These are phyloP conservation scores for Alternaria ethzedia DNA, from an alignment of 2,329 filamentous ascomycete genomes.

Conservation along the genomic window DNA sequence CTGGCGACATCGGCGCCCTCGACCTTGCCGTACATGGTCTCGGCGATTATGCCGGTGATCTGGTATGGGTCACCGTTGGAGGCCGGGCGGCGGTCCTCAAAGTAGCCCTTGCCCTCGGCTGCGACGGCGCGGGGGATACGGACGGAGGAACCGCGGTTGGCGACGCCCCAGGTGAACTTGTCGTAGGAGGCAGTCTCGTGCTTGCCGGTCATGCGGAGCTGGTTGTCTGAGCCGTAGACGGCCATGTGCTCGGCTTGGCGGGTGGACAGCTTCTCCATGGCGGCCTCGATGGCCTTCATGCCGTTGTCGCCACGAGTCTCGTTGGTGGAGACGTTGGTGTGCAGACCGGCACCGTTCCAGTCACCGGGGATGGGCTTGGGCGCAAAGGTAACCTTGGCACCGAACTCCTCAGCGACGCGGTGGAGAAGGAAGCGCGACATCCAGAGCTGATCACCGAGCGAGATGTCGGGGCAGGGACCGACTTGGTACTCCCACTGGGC, in stretches of 20 bases:
- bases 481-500: conserved; percentile 99
- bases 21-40: conserved; percentile 65
- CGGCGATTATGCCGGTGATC: conserved; percentile 80
- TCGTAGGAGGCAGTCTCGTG: conserved; percentile 97
- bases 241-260: conserved; percentile 70
- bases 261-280: conserved; percentile 65
- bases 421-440: conserved; percentile 86
- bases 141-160: conserved; percentile 93
- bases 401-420: conserved; percentile 95
- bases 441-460: conserved; percentile 97
- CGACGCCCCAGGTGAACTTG: conserved; percentile 90
- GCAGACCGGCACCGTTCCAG: conserved; percentile 96
- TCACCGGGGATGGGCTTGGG: conserved; percentile 95
- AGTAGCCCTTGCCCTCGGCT: conserved; percentile 92
- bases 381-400: conserved; percentile 91
- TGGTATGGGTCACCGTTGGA: conserved; percentile 90
- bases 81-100: conserved; percentile 72
- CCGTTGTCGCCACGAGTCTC: conserved; percentile 90
- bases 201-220: conserved; percentile 86
- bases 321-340: conserved; percentile 91
- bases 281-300: conserved; percentile 88
- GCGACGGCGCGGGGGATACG: conserved; percentile 87
- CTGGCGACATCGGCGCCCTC: conserved; percentile 56
- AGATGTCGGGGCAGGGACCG: conserved; percentile 84
- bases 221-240: conserved; percentile 96